Evolutionary conservation across 495 filamentous ascomycete species (phyloP).

Genomic region (Penicillium ochrochloron): DNA sequence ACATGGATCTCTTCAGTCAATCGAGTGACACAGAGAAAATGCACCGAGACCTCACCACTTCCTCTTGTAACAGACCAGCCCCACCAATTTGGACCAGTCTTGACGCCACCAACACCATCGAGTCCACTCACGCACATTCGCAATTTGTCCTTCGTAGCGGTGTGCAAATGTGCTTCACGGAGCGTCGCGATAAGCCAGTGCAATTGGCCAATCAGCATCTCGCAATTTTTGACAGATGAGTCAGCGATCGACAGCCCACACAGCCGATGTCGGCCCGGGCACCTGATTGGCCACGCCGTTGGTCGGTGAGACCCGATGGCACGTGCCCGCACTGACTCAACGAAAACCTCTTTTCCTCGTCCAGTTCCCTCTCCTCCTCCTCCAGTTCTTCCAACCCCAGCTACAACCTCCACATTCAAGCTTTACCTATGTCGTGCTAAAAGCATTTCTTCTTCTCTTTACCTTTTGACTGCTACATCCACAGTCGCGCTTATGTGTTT

Average conservation of each 20-base stretch:
- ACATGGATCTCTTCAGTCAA: not conserved
- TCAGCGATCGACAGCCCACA: not conserved
- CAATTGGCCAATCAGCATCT: not conserved
- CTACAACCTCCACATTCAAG: conserved; percentile 13
- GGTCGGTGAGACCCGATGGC: conserved; percentile 37
- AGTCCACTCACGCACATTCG: not conserved
- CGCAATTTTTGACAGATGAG: not conserved
- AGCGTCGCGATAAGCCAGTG: not conserved
- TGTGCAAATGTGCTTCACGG: not conserved
- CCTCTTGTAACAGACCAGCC: not conserved
- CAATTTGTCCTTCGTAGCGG: conserved; percentile 4
- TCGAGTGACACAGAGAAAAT: conserved; percentile 4
- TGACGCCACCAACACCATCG: not conserved
- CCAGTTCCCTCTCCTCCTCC: conserved; percentile 31
- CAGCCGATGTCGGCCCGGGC: conserved; percentile 23
- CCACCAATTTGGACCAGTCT: not conserved
- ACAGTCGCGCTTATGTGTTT: conserved; percentile 88
- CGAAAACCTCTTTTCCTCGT: conserved; percentile 30
- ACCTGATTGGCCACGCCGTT: conserved; percentile 38
- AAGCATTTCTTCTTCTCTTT: conserved; percentile 20
- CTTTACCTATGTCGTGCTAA: conserved; percentile 39
- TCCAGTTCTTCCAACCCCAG: conserved; percentile 17
- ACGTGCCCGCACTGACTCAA: conserved; percentile 42
- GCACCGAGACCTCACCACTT: not conserved
- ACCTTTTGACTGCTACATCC: conserved; percentile 45